Base-by-base conservation (phyloP, 2,329 filamentous ascomycete genomes). In the Exophiala spinifera region DNA sequence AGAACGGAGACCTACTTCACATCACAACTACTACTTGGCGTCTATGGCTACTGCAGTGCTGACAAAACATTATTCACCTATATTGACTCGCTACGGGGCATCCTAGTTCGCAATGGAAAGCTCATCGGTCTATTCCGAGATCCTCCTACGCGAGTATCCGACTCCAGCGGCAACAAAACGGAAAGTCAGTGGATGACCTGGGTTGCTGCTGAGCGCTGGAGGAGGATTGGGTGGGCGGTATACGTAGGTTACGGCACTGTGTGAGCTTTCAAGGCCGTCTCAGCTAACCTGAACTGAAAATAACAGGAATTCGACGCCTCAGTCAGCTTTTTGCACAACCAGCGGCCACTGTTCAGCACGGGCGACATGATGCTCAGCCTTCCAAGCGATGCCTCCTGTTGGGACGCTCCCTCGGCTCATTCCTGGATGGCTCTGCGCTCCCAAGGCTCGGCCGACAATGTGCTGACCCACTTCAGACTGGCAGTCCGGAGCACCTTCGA, bases 121-220 rank as follows among this genome's bases (percentile, higher is more conserved):
- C n/a, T n/a, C n/a, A n/a, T n/a, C n/a, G n/a, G 23, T 25, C 23
- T 8, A 25, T 25, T 25, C n/a, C n/a, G n/a, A 25, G 23, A 25
- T 8, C 23, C 4, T 25, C 23, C 8, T 25, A 4, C 4, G 23
- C n/a, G n/a, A n/a, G n/a, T n/a, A n/a, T 25, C 23, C 23, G 23
- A 25, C 23, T 21, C 23, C 42, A 23, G 43, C 42, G 6, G 23
- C 15, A 46, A n/a, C n/a, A n/a, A n/a, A n/a, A n/a, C n/a, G n/a
- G n/a, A n/a, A n/a, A n/a, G n/a, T n/a, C n/a, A n/a, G n/a, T 52
- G 40, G 49, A n/a, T 23, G 4, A 31, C 43, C 21, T 52, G 49
- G 49, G 37, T 52, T n/a, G 17, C n/a, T 10, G 13, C 28, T 20
- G 49, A 52, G 15, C 4, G 49, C 14, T 21, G 23, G 10, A 37